Percentiles rank a stretch among this genome's conserved stretches.
Evolutionary conservation across 768 basidiomycete genomes (phyloP).

Genomic region (Pisolithus tinctorius): DNA sequence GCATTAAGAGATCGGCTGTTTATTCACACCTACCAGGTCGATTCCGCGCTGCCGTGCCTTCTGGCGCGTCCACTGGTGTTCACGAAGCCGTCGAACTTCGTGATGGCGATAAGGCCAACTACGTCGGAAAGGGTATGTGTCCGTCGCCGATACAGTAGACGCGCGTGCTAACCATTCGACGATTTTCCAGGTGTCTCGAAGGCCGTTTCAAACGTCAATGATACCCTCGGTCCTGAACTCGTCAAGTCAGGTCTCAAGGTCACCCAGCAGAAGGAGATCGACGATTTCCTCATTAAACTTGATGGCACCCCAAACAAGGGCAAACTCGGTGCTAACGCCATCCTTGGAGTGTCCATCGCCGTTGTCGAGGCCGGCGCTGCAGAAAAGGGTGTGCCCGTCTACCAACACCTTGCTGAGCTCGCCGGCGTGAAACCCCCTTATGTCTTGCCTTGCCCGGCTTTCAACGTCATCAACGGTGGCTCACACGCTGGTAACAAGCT

Average conservation of each 20-base stretch:
- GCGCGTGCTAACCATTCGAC: not conserved
- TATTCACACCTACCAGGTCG: conserved; percentile 48
- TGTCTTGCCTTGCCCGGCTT: conserved; percentile 85
- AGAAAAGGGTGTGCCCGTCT: conserved; percentile 92
- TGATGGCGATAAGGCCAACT: conserved; percentile 88
- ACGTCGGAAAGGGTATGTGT: conserved; percentile 87
- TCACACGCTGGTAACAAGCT: conserved; percentile 99
- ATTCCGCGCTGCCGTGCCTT: conserved; percentile 93
- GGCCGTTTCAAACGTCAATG: conserved; percentile 93
- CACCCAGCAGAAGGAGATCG: conserved; percentile 90
- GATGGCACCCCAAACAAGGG: conserved; percentile 99
- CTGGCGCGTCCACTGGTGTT: conserved; percentile 96
- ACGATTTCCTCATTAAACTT: conserved; percentile 96
- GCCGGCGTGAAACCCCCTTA: conserved; percentile 94
- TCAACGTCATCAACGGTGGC: conserved; percentile 99
- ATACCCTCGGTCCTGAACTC: conserved; percentile 80
- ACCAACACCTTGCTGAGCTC: conserved; percentile 93
- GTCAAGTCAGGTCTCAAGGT: conserved; percentile 80
- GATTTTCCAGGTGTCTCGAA: conserved; percentile 70
- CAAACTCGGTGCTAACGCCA: conserved; percentile 98
- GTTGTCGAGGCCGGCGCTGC: conserved; percentile 89
- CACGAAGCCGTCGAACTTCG: conserved; percentile 99
- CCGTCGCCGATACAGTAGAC: not conserved
- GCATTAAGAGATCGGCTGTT: conserved; percentile 4
- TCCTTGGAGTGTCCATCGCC: conserved; percentile 97